Base-by-base conservation (phyloP, 768 basidiomycete genomes). In the Naganishia friedmannii region DNA sequence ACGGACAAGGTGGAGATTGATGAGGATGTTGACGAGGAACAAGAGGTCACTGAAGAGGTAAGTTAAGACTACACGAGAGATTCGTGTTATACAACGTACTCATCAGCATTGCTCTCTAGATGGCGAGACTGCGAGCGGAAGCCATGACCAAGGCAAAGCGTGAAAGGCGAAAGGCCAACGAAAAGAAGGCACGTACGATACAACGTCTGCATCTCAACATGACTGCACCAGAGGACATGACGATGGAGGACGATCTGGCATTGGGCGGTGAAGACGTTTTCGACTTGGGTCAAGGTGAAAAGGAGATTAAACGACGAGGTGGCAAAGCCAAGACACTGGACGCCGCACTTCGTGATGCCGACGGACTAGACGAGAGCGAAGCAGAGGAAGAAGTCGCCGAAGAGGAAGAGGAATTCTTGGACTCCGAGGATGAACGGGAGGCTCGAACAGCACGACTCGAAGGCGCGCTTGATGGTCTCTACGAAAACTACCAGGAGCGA, bases 151-250 rank as follows among this genome's bases (percentile, higher is more conserved):
- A 32, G 87, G 88, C 56, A 79, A 86, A 92, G 79, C 89, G 90
- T 9, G 90, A 92, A 74, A 86, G 90, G 66, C 87, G 93, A 66
- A 86, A 88, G 42, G 87, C 89, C 1, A 97, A 97, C 81, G 96
- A 98, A 83, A 84, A 90, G 77, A 92, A 90, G 82, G 85, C 86
- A 32, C 87, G 89, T 73, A 91, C 92, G 0, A 88, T 98, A 48
- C 91, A 92, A 77, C 89, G 94, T 65, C 90, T 98, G 87, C 96
- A 98, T 79, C 85, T 98, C 55, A 89, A 91, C 77, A 99, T 99
- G 96, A 91, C 90, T 15, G 92, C 93, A 23, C 96, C 96, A n/a
- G 83, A 94, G 74, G 96, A 97, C 75, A 93, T 98, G 73, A 94
- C 93, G 78, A 81, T 93, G 70, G 78, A 79, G 54, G 84, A 86